Conservation (phyloP, 441 rosid species). For the Melastoma candidum region DNA sequence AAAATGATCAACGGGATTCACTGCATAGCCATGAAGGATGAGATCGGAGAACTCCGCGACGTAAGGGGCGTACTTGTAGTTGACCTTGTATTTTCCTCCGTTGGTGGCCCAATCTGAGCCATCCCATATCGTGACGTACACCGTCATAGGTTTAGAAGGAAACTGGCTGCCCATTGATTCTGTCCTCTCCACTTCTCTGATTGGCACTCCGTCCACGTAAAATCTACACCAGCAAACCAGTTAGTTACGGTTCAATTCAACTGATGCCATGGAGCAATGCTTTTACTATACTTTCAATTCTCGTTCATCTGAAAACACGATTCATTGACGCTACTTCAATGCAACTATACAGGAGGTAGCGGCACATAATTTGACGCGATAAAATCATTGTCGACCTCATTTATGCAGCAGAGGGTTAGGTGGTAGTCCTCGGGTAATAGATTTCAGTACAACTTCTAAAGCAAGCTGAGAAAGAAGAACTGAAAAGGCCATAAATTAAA, state of each 20-base stretch:
- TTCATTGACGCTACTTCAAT: no score
- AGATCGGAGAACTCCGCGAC: slow-evolving; percentile 8
- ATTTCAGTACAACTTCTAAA: no score
- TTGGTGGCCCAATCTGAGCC: slow-evolving; percentile 9
- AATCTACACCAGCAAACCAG: slow-evolving; percentile 4
- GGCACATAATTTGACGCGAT: no score
- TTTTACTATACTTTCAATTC: no score
- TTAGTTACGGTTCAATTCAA: neutral
- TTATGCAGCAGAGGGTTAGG: no score
- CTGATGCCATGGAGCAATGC: neutral
- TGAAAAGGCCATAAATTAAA: no score
- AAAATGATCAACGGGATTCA: slow-evolving; percentile 6
- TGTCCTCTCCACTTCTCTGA: slow-evolving; percentile 7
- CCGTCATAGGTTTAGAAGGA: slow-evolving; percentile 6
- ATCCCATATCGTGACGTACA: slow-evolving; percentile 7
- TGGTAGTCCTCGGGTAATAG: no score
- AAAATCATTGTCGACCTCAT: no score
- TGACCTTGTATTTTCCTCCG: slow-evolving; percentile 7
- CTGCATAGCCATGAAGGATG: slow-evolving; percentile 5
- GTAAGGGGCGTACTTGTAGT: slow-evolving; percentile 7
- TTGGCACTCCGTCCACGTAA: slow-evolving; percentile 7
- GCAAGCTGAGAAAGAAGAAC: no score
- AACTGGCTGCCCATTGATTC: slow-evolving; percentile 6
- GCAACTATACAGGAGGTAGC: no score
- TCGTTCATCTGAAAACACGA: no score